phyloP scores from a whole-genome alignment of 176 grass and related monocot genomes.

The Ananas comosus region DNA sequence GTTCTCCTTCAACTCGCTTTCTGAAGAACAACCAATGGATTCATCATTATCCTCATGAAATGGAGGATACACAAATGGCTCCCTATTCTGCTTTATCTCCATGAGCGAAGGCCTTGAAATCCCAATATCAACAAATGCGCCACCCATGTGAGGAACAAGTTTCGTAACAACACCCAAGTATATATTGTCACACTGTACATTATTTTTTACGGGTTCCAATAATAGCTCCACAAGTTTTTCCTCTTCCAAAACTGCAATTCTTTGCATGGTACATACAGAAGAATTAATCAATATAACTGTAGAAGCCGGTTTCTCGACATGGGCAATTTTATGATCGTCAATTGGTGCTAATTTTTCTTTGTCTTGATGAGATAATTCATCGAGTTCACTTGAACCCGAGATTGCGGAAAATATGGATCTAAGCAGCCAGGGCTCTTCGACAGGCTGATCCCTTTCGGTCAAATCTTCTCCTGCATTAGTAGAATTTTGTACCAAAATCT shows the following conservation, averaged over 20 bases:
- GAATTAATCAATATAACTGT: slow-evolving; percentile 93
- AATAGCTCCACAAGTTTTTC: slow-evolving; percentile 80
- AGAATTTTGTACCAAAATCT: slow-evolving; percentile 20
- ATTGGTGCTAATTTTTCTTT: slow-evolving; percentile 16
- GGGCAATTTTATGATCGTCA: slow-evolving; percentile 23
- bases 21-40: slow-evolving; percentile 24
- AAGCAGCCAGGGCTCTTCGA: slow-evolving; percentile 85
- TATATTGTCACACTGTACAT: slow-evolving; percentile 88
- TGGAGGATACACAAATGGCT: slow-evolving; percentile 83
- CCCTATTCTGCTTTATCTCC: slow-evolving; percentile 62
- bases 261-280: slow-evolving; percentile 73
- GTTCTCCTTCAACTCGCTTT: neutral
- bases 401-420: slow-evolving; percentile 27
- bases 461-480: slow-evolving; percentile 10
- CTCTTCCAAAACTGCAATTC: slow-evolving; percentile 92
- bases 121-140: slow-evolving; percentile 98
- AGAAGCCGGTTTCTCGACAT: slow-evolving; percentile 30
- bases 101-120: slow-evolving; percentile 61
- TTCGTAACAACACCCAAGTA: slow-evolving; percentile 84
- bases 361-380: slow-evolving; percentile 9
- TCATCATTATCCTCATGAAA: slow-evolving; percentile 28
- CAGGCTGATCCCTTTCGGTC: slow-evolving; percentile 42
- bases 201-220: slow-evolving; percentile 82
- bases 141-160: slow-evolving; percentile 78
- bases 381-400: slow-evolving; percentile 2